Percentiles rank a stretch among this genome's conserved stretches.
Evolutionary conservation across 2,329 filamentous ascomycete genomes (phyloP).

Genomic region (Pseudogymnoascus sp.): DNA sequence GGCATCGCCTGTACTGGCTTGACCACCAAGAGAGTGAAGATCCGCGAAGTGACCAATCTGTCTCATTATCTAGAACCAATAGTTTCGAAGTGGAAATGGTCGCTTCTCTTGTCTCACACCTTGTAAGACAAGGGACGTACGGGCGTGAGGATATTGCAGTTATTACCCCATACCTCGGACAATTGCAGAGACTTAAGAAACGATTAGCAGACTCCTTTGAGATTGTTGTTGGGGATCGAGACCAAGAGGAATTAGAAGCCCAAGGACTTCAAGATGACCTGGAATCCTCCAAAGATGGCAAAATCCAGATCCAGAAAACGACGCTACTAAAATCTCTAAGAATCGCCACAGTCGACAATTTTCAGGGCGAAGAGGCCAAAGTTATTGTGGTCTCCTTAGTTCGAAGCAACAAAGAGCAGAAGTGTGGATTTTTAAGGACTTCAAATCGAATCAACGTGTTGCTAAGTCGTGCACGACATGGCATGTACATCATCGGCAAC

Average conservation of each 20-base stretch:
- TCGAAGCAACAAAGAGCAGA: slow-evolving; percentile 52
- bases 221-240: slow-evolving; percentile 57
- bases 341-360: slow-evolving; percentile 64
- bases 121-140: slow-evolving; percentile 59
- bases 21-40: slow-evolving; percentile 47
- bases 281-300: slow-evolving; percentile 12
- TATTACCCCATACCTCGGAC: slow-evolving; percentile 57
- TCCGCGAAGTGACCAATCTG: slow-evolving; percentile 46
- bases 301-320: slow-evolving; percentile 29
- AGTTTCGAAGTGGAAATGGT: slow-evolving; percentile 57
- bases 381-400: slow-evolving; percentile 63
- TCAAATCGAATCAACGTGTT: slow-evolving; percentile 63
- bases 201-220: slow-evolving; percentile 44
- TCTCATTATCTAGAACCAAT: slow-evolving; percentile 53
- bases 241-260: slow-evolving; percentile 44
- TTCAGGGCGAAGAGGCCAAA: slow-evolving; percentile 69
- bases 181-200: slow-evolving; percentile 44
- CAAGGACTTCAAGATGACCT: slow-evolving; percentile 19
- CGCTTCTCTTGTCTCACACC: slow-evolving; percentile 52
- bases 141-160: slow-evolving; percentile 56
- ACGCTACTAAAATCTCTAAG: slow-evolving; percentile 34
- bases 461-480: slow-evolving; percentile 57
- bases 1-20: slow-evolving; percentile 50
- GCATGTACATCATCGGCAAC: slow-evolving; percentile 66
- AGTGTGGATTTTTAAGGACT: slow-evolving; percentile 58